Percentiles rank a stretch among this genome's conserved stretches.
Evolutionary conservation across 345 rosid species (phyloP).

Genomic region (Nephelium lappaceum): DNA sequence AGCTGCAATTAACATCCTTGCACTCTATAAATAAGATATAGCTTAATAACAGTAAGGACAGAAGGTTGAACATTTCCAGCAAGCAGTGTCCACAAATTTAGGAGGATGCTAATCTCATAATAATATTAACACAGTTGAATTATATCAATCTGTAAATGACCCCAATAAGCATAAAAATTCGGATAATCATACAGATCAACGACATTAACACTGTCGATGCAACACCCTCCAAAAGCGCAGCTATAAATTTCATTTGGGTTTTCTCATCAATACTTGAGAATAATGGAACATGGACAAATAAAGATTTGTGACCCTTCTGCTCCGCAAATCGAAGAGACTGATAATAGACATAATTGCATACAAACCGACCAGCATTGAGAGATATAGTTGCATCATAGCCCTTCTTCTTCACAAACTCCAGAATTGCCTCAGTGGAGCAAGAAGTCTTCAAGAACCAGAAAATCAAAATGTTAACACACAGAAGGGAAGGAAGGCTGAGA

Average conservation of each 20-base stretch:
- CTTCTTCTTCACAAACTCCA: constrained; percentile 44
- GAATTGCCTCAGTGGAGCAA: constrained; percentile 47
- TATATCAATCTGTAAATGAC: constrained; percentile 4
- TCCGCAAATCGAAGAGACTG: constrained; percentile 73
- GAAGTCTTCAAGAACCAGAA: constrained; percentile 46
- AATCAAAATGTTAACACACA: constrained; percentile 10
- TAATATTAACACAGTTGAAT: constrained; percentile 7
- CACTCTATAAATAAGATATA: background rate
- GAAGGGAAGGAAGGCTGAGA: background rate
- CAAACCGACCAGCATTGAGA: constrained; percentile 69
- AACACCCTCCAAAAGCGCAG: constrained; percentile 64
- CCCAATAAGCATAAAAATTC: background rate
- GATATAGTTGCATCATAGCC: constrained; percentile 56
- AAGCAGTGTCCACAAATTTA: background rate
- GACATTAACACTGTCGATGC: constrained; percentile 56
- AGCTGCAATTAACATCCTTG: background rate
- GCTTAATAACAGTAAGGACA: background rate
- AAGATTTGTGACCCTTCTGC: constrained; percentile 67
- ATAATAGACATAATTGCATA: constrained; percentile 80
- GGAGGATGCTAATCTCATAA: background rate
- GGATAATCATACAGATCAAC: background rate
- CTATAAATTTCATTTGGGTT: constrained; percentile 69
- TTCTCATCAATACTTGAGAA: constrained; percentile 67
- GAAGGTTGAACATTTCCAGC: constrained; percentile 1
- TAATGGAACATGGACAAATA: constrained; percentile 76